Evolutionary conservation across 2,329 filamentous ascomycete genomes (phyloP).

Genomic region (Cercospora beticola): DNA sequence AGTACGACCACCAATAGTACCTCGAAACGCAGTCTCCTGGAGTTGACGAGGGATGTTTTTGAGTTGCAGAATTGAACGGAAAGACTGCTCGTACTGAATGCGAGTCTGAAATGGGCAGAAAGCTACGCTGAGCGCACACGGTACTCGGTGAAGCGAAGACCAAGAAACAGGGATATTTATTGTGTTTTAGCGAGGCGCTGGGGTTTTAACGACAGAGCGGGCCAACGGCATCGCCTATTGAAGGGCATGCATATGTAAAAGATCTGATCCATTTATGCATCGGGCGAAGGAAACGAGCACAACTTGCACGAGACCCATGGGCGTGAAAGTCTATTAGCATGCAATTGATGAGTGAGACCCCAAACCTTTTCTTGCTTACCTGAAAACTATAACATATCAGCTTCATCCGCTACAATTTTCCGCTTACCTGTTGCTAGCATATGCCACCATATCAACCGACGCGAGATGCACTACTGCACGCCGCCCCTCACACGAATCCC

Average conservation of each 20-base stretch:
- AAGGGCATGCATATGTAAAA: not conserved
- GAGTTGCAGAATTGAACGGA: conserved; percentile 1
- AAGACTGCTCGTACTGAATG: not conserved
- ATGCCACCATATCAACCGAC: not conserved
- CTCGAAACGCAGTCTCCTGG: conserved; percentile 20
- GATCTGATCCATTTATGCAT: not conserved
- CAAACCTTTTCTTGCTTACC: not conserved
- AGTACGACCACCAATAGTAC: conserved; percentile 23
- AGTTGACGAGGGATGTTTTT: conserved; percentile 19
- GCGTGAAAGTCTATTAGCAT: not conserved
- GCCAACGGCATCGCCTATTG: not conserved
- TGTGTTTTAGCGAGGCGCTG: conserved; percentile 10
- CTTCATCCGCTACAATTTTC: not conserved
- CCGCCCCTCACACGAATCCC: not conserved
- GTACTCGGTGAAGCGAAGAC: not conserved
- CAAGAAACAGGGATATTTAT: not conserved
- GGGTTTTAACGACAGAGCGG: conserved; percentile 1
- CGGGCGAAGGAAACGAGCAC: not conserved
- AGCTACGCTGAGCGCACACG: not conserved
- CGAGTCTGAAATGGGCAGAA: not conserved
- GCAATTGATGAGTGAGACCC: not conserved
- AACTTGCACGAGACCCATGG: not conserved
- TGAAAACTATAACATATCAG: not conserved
- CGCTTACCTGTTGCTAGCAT: not conserved
- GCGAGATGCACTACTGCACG: conserved; percentile 8